Base-by-base conservation (phyloP, 306 rosid species). In the peach (Prunus persica) region DNA sequence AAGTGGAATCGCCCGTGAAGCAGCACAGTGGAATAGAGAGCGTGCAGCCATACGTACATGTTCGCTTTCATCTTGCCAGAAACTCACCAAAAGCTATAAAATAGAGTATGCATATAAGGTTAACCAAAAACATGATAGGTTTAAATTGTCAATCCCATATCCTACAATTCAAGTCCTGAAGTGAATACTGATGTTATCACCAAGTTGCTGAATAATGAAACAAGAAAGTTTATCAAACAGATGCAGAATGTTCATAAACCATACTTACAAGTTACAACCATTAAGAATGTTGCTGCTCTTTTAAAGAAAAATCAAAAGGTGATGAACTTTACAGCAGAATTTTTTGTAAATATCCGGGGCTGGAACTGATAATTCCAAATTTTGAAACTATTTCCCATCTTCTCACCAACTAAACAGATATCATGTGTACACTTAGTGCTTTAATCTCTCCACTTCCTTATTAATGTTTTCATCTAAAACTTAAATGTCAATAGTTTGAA, bases 21-120 rank as follows among this genome's bases (percentile, higher is more conserved):
- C 97, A 77, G 97, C 88, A 75, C 98, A 92, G 76, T 95, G 98
- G 84, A 95, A 95, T 87, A 95, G 87, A 78, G 98, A 86, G 67
- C 97, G 98, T 13, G 98, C 97, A 60, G 98, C 98, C 97, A 95
- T 92, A 20, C 98, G 92, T 47, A 95, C 85, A 84, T 92, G 96
- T 77, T 90, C 96, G 77, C 96, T 92, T 87, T 90, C 93, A 80
- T 88, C 96, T 95, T 95, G 98, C 98, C 98, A 95, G 79, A 95
- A 95, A 79, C 97, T 90, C 86, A 95, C 98, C 86, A 95, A 86
- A 69, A 95, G 92, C 98, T 95, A 91, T 61, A 77, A 80, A 85
- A 81, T 50, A 77, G 34, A 61, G 57, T 60, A 55, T 65, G 38
- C 72, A 56, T 63, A 76, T 54, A 80, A 60, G 34, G 79, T 77